Conservation (phyloP, 768 basidiomycete genomes). For the Lactarius vividus region DNA sequence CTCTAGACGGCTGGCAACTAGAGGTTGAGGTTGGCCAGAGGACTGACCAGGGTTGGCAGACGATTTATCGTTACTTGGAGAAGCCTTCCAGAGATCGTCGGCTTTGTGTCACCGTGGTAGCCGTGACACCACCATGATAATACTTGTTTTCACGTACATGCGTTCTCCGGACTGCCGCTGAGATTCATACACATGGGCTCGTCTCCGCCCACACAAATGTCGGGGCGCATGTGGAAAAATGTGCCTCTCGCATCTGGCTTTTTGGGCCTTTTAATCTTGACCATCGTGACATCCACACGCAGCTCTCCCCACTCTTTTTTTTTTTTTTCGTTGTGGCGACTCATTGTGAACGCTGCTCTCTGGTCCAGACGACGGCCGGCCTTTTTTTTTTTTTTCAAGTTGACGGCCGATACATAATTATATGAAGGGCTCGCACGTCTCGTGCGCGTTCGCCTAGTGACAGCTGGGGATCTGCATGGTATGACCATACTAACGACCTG, state of each 20-base stretch:
- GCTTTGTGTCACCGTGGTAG: slow-evolving; percentile 38
- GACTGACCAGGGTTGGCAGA: slow-evolving; percentile 33
- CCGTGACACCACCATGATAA: not conserved
- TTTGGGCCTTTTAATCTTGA: not conserved
- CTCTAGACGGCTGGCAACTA: slow-evolving; percentile 63
- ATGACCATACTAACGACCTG: too few species aligned
- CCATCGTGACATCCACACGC: not conserved
- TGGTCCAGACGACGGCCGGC: too few species aligned
- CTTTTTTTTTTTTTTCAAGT: too few species aligned
- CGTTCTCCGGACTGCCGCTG: not conserved
- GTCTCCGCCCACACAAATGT: not conserved
- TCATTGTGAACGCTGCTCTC: too few species aligned
- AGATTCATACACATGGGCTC: not conserved
- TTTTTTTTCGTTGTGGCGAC: too few species aligned
- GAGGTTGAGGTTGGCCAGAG: slow-evolving; percentile 60
- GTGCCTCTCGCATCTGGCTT: not conserved
- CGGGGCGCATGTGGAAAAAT: not conserved
- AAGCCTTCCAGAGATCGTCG: slow-evolving; percentile 33
- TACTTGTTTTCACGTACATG: slow-evolving; percentile 5
- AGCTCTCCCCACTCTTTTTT: too few species aligned
- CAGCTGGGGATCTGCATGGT: too few species aligned
- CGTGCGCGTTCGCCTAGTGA: too few species aligned
- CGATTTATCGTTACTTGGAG: slow-evolving; percentile 43
- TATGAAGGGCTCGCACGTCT: too few species aligned
- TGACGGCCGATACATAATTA: too few species aligned